These are phyloP conservation scores for Nitzschia putrida DNA, from an alignment of 108 stramenopile genomes.

Conservation along the genomic window DNA sequence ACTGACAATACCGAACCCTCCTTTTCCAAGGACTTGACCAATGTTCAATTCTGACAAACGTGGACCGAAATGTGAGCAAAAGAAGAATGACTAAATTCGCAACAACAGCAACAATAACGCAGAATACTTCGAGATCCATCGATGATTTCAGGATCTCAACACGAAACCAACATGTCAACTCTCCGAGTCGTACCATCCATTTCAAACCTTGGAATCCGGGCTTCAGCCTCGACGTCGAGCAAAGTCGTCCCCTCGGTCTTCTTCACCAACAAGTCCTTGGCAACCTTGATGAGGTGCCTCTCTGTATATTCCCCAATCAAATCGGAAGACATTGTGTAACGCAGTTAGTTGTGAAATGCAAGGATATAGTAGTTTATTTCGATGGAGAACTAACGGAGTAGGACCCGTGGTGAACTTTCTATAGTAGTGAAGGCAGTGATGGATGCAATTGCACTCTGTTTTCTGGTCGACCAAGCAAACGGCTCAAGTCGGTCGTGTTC, in stretches of 20 bases:
- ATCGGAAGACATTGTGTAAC: too few species aligned
- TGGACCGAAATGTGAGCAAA: background rate
- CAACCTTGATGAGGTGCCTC: constrained; percentile 56
- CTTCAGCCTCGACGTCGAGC: constrained; percentile 63
- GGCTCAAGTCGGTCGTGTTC: too few species aligned
- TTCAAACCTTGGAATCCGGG: constrained; percentile 63
- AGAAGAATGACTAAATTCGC: background rate
- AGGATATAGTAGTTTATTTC: too few species aligned
- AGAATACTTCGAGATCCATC: too few species aligned
- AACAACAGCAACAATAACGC: background rate
- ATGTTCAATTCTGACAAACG: constrained; percentile 55
- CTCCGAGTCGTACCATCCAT: constrained; percentile 39
- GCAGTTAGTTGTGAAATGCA: too few species aligned
- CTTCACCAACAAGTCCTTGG: constrained; percentile 58
- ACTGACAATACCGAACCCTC: constrained; percentile 81
- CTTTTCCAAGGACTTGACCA: constrained; percentile 76
- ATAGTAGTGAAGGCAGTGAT: too few species aligned
- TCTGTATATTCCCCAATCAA: constrained; percentile 59
- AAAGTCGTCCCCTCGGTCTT: constrained; percentile 56
- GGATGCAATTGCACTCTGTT: too few species aligned
- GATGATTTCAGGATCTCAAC: too few species aligned
- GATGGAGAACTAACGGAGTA: too few species aligned
- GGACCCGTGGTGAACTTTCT: too few species aligned
- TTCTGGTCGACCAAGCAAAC: too few species aligned
- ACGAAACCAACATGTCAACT: background rate